Base-by-base conservation (phyloP, 305 asterid species). In the Stenogyne calaminthoides region DNA sequence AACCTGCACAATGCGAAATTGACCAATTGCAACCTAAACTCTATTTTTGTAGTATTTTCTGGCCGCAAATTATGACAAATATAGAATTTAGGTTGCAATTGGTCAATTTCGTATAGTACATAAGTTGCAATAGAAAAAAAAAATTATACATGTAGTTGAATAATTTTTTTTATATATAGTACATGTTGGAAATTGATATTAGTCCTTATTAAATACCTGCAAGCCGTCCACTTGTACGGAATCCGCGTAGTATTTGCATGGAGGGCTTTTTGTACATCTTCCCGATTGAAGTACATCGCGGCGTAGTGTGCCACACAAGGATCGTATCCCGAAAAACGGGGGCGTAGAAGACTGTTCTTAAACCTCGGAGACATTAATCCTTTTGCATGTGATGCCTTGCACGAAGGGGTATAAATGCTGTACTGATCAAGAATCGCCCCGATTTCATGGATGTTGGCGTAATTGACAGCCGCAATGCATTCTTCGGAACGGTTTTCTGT, bases 191-290 rank as follows among this genome's bases (percentile, higher is more conserved):
- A 32, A 32, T 4, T 32, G 6, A 32, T 5, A 32, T 32, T 25
- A 25, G 2, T 3, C 29, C 29, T 25, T 25, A 22, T 1, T 3
- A 2, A 4, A 2, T 29, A 93, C 98, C 96, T 93, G 96, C 98
- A 93, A 11, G 91, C 88, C 20, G 95, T 89, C 98, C 98, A 93
- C 55, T 78, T 87, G 70, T 93, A 91, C 10, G 90, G 83, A 51
- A 91, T 91, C 71, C 89, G 84, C 0, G 97, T 91, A 27, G 84
- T 16, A 78, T 93, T 93, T 34, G 97, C 97, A 58, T 93, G 98
- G 64, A 90, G 61, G 36, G 95, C 98, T 64, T 84, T 89, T 78
- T 91, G 98, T 9, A 93, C 97, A 64, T 93, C 95, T 5, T 77
- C 83, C 64, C 89, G 78, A 68, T 93, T 93, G 70, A 80, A 93